Evolutionary conservation across 192 early-diverging fungal species (phyloP).

Genomic region (Mycoemilia scoparia): DNA sequence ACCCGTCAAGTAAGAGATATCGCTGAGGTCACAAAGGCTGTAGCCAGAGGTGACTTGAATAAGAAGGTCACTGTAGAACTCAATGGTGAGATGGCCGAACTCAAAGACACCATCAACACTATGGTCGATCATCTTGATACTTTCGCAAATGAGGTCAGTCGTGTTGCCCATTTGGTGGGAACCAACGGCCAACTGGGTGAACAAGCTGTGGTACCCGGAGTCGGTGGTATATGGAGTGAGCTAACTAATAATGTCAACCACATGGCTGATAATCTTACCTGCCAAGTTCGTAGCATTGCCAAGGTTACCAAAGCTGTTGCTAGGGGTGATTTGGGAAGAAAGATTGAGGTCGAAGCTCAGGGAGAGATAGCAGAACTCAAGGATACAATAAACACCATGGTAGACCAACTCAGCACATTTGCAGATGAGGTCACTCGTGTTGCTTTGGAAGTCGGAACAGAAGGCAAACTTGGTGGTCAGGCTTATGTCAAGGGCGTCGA

Average conservation of each 20-base stretch:
- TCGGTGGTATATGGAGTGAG: slow-evolving; percentile 34
- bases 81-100: slow-evolving; percentile 38
- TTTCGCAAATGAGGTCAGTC: slow-evolving; percentile 22
- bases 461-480: slow-evolving; percentile 57
- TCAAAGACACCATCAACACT: slow-evolving; percentile 40
- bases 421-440: slow-evolving; percentile 47
- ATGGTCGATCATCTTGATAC: slow-evolving; percentile 38
- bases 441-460: slow-evolving; percentile 46
- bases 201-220: slow-evolving; percentile 30
- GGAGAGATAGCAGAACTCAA: slow-evolving; percentile 12
- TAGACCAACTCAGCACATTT: slow-evolving; percentile 38
- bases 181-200: slow-evolving; percentile 40
- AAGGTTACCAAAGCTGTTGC: slow-evolving; percentile 36
- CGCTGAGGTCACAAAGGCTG: slow-evolving; percentile 45
- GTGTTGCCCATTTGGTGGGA: slow-evolving; percentile 33
- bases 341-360: slow-evolving; percentile 17
- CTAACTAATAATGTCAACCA: slow-evolving; percentile 39
- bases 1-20: slow-evolving; percentile 39
- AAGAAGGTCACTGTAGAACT: slow-evolving; percentile 37
- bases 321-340: slow-evolving; percentile 24
- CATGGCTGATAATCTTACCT: slow-evolving; percentile 38
- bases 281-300: slow-evolving; percentile 36
- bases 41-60: slow-evolving; percentile 50
- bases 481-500: slow-evolving; percentile 19
- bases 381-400: slow-evolving; percentile 28